These are phyloP conservation scores for Bruguiera gymnorhiza DNA, from an alignment of 345 rosid genomes.

Conservation along the genomic window DNA sequence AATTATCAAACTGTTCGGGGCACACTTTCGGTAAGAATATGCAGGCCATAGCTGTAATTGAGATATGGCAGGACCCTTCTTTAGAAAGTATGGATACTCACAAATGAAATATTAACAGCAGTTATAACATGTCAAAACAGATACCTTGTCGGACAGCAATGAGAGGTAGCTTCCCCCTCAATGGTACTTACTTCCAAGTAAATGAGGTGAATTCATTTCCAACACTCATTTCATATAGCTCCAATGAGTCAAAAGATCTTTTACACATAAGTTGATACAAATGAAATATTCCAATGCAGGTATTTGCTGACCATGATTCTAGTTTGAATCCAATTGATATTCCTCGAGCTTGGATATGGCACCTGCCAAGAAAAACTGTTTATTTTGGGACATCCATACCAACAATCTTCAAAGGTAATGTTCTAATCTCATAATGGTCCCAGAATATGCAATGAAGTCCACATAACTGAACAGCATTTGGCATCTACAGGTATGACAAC, in stretches of 20 bases:
- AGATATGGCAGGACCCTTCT: not conserved
- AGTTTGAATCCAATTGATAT: constrained; percentile 29
- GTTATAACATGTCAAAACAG: constrained; percentile 18
- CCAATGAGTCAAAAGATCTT: not conserved
- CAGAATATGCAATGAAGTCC: not conserved
- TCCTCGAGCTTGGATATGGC: constrained; percentile 26
- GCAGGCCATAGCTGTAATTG: not conserved
- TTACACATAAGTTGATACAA: not conserved
- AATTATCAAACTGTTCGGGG: constrained; percentile 76
- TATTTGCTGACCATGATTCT: constrained; percentile 36
- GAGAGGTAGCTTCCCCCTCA: constrained; percentile 35
- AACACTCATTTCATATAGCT: not conserved
- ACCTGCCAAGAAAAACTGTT: constrained; percentile 23
- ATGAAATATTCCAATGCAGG: constrained; percentile 10
- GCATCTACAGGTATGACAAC: constrained; percentile 58
- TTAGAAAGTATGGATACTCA: not conserved
- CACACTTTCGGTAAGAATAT: constrained; percentile 67
- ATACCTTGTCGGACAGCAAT: constrained; percentile 35
- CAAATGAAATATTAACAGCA: not conserved
- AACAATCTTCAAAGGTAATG: constrained; percentile 33
- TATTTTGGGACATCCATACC: constrained; percentile 30
- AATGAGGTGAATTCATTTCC: constrained; percentile 22
- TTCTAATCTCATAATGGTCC: not conserved
- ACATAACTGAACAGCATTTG: too few species aligned
- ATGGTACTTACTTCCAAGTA: constrained; percentile 34